These are phyloP conservation scores for Sugiyamaella castrensis DNA, from an alignment of 1,139 yeast species.

Conservation along the genomic window DNA sequence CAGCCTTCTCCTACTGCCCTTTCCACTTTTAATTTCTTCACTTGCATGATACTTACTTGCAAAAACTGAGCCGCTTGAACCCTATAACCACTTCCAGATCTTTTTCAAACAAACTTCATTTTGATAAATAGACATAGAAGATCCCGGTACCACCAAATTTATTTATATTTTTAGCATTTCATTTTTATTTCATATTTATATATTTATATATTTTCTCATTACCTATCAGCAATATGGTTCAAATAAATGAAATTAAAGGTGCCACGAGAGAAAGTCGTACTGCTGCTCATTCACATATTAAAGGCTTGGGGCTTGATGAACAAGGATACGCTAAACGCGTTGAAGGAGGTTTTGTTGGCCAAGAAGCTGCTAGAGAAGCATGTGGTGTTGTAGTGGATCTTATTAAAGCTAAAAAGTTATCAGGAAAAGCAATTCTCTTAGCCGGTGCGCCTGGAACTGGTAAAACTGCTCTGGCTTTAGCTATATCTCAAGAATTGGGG, in stretches of 20 bases:
- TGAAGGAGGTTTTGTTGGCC: slow-evolving; percentile 97
- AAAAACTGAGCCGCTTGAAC: too few species aligned
- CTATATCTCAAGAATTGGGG: slow-evolving; percentile 94
- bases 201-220: too few species aligned
- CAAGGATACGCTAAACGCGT: slow-evolving; percentile 78
- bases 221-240: slow-evolving; percentile 53
- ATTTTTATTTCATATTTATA: not conserved
- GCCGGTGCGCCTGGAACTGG: slow-evolving; percentile 99
- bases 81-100: too few species aligned
- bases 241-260: slow-evolving; percentile 78
- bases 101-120: too few species aligned
- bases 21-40: too few species aligned
- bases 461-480: slow-evolving; percentile 93
- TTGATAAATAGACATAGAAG: too few species aligned
- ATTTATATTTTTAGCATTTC: not conserved
- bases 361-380: slow-evolving; percentile 91
- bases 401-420: slow-evolving; percentile 88
- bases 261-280: slow-evolving; percentile 68
- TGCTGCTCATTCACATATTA: slow-evolving; percentile 96
- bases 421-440: slow-evolving; percentile 90
- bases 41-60: too few species aligned
- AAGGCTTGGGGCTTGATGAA: slow-evolving; percentile 91
- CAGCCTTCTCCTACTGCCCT: too few species aligned
- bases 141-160: too few species aligned
- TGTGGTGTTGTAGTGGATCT: slow-evolving; percentile 94